Percentiles rank a stretch among this genome's conserved stretches.
These are phyloP conservation scores for Xylona heveae DNA, from an alignment of 495 filamentous ascomycete genomes.

Conservation along the genomic window DNA sequence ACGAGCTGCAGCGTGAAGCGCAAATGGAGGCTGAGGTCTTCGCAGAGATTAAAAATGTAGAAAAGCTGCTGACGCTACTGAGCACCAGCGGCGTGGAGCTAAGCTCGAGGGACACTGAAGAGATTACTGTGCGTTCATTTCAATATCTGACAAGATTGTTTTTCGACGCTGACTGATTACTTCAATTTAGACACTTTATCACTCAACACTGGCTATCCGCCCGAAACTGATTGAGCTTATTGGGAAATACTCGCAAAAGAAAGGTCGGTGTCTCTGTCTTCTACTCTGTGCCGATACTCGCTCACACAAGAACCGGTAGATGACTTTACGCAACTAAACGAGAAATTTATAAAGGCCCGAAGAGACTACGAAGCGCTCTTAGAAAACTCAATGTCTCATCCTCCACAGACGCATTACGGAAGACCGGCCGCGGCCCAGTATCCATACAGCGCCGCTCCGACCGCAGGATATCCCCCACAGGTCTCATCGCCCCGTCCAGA, in stretches of 20 bases:
- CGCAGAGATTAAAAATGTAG: conserved; percentile 95
- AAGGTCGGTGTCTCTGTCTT: conserved; percentile 34
- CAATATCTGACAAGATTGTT: neutral
- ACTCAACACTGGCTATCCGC: conserved; percentile 79
- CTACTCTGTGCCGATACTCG: conserved; percentile 5
- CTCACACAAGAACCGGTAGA: conserved; percentile 33
- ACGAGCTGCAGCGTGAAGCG: conserved; percentile 87
- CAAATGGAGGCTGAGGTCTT: conserved; percentile 97
- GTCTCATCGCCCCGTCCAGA: conserved; percentile 33
- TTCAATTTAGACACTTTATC: conserved; percentile 50
- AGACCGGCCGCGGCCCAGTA: conserved; percentile 40
- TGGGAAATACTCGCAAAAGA: conserved; percentile 98
- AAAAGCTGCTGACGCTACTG: conserved; percentile 81
- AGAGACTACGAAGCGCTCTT: conserved; percentile 91
- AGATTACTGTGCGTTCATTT: conserved; percentile 47
- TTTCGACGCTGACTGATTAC: neutral
- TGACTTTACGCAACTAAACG: conserved; percentile 93
- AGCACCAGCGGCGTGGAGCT: conserved; percentile 86
- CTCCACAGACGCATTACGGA: conserved; percentile 51
- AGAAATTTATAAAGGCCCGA: conserved; percentile 97
- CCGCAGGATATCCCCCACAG: conserved; percentile 22
- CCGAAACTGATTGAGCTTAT: conserved; percentile 96
- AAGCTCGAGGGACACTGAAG: conserved; percentile 72
- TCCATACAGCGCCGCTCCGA: conserved; percentile 28
- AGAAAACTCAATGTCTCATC: conserved; percentile 86